Evolutionary conservation across 345 rosid species (phyloP).

Genomic region (Clausena lansium): DNA sequence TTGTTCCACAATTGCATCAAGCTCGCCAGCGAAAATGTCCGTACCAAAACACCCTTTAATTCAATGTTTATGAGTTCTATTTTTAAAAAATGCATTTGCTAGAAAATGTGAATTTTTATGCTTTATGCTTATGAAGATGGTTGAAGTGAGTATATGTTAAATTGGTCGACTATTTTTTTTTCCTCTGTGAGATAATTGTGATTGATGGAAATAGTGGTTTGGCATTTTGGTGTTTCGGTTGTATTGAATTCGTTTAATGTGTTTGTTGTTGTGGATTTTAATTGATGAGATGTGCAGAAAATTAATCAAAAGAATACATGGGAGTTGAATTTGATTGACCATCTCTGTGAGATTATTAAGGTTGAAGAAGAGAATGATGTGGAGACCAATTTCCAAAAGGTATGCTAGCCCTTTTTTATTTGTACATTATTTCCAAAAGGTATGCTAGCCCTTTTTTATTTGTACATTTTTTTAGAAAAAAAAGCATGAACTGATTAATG

Average conservation of each 20-base stretch:
- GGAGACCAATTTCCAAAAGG: conserved; percentile 96
- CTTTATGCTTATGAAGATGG: no score
- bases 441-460: conserved; percentile 10
- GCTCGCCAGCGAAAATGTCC: conserved; percentile 90
- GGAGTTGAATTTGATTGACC: conserved; percentile 84
- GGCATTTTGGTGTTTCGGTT: neutral
- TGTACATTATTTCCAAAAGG: conserved; percentile 51
- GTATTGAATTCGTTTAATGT: neutral
- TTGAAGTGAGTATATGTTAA: no score
- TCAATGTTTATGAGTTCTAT: neutral
- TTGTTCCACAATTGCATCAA: conserved; percentile 89
- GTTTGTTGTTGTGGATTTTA: neutral
- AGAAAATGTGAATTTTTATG: neutral
- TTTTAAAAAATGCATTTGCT: neutral
- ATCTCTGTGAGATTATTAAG: conserved; percentile 78
- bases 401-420: conserved; percentile 11
- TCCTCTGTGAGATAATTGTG: neutral
- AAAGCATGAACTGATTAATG: neutral
- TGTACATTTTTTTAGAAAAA: no score
- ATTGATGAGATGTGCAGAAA: conserved; percentile 47
- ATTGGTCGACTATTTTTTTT: no score
- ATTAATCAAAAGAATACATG: conserved; percentile 91
- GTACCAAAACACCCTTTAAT: conserved; percentile 7
- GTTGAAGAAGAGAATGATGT: conserved; percentile 80
- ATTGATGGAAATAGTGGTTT: neutral